Evolutionary conservation across 345 rosid genomes (phyloP).

Genomic region (Euphorbia tirucalli): DNA sequence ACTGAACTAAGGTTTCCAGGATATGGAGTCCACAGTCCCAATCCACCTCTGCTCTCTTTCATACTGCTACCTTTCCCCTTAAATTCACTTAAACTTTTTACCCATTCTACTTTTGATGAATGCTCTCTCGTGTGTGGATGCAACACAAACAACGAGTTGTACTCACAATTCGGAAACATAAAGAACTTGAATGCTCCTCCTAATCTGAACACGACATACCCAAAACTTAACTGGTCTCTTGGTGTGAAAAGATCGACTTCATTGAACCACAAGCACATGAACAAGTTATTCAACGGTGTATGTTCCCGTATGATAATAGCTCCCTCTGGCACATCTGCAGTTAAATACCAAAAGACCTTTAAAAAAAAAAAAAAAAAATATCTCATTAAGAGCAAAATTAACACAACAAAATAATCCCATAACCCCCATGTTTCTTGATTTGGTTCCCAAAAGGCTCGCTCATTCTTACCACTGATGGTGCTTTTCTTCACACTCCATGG

Average conservation of each 20-base stretch:
- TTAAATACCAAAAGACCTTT: background rate
- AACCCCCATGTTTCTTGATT: too few relatives aligned
- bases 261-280: slow-evolving; percentile 96
- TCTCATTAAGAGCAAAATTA: too few relatives aligned
- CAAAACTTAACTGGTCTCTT: slow-evolving; percentile 97
- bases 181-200: slow-evolving; percentile 62
- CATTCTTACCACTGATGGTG: slow-evolving; percentile 66
- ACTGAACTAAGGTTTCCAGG: slow-evolving; percentile 75
- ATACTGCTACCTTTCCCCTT: slow-evolving; percentile 74
- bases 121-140: slow-evolving; percentile 95
- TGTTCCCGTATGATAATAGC: slow-evolving; percentile 87
- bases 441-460: background rate
- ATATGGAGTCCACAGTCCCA: slow-evolving; percentile 94
- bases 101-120: slow-evolving; percentile 97
- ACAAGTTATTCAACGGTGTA: slow-evolving; percentile 71
- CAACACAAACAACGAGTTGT: slow-evolving; percentile 74
- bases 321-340: slow-evolving; percentile 99
- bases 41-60: slow-evolving; percentile 86
- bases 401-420: background rate
- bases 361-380: too few relatives aligned
- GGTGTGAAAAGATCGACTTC: slow-evolving; percentile 94
- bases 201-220: slow-evolving; percentile 77
- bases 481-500: slow-evolving; percentile 80
- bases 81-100: slow-evolving; percentile 67
- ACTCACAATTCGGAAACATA: slow-evolving; percentile 95